Percentiles rank a stretch among this genome's conserved stretches.
Conservation (phyloP, 192 early-diverging fungal genomes). For the Backusella sp. region DNA sequence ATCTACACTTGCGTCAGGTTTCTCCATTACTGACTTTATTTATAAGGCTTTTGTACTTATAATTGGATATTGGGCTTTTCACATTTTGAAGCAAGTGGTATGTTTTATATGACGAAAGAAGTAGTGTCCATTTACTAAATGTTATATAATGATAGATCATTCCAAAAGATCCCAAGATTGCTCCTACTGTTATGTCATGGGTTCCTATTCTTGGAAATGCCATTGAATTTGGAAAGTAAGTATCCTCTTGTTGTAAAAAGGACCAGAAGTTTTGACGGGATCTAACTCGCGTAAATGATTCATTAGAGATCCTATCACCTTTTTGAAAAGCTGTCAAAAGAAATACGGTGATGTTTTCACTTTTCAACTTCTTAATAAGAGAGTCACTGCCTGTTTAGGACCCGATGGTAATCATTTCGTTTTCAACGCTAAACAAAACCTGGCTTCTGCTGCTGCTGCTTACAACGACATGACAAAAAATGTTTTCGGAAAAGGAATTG, state of each 20-base stretch:
- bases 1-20: not conserved
- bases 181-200: constrained; percentile 70
- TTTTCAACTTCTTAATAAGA: constrained; percentile 87
- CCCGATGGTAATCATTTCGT: constrained; percentile 95
- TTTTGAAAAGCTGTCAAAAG: constrained; percentile 76
- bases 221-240: constrained; percentile 76
- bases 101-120: not conserved
- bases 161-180: constrained; percentile 46
- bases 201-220: constrained; percentile 89
- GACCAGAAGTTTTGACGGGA: not conserved
- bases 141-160: constrained; percentile 3
- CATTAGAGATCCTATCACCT: constrained; percentile 74
- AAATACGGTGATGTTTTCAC: constrained; percentile 90
- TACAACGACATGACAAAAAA: constrained; percentile 91
- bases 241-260: not conserved
- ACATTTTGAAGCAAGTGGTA: constrained; percentile 32
- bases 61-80: constrained; percentile 17
- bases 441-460: constrained; percentile 90
- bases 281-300: not conserved
- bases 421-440: constrained; percentile 85
- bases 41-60: constrained; percentile 20
- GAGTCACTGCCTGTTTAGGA: constrained; percentile 85
- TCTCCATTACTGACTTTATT: constrained; percentile 1
- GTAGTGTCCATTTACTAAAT: not conserved
- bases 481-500: constrained; percentile 92